These are phyloP conservation scores for Mycena latifolia DNA, from an alignment of 768 basidiomycete genomes.

Conservation along the genomic window DNA sequence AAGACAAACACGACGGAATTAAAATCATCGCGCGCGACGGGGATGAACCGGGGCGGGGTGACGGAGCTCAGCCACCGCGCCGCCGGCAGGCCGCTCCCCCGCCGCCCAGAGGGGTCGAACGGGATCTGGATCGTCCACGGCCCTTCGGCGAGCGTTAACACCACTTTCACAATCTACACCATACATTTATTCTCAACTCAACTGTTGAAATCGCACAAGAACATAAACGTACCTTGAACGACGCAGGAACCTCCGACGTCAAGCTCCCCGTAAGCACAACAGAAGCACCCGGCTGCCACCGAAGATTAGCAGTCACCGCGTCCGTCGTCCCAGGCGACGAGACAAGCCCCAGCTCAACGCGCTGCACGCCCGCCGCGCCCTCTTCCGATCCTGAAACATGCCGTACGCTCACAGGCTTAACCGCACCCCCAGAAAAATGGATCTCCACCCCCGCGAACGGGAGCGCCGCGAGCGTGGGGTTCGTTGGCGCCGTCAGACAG, in stretches of 20 bases:
- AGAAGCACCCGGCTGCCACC: slow-evolving; percentile 67
- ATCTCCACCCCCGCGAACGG: slow-evolving; percentile 73
- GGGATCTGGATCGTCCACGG: slow-evolving; percentile 78
- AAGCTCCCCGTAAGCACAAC: slow-evolving; percentile 75
- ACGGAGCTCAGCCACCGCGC: slow-evolving; percentile 71
- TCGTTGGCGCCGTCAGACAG: slow-evolving; percentile 64
- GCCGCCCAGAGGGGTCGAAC: slow-evolving; percentile 56
- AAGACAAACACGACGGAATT: slow-evolving; percentile 62
- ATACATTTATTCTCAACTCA: too few relatives aligned
- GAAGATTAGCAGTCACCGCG: slow-evolving; percentile 54
- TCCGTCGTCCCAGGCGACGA: slow-evolving; percentile 32
- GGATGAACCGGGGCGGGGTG: slow-evolving; percentile 65
- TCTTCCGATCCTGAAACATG: slow-evolving; percentile 51
- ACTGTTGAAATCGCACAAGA: too few relatives aligned
- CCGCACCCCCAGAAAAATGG: slow-evolving; percentile 62
- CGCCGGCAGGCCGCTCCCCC: slow-evolving; percentile 47
- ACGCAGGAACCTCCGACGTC: slow-evolving; percentile 59
- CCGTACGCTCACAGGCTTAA: slow-evolving; percentile 64
- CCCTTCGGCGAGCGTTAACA: slow-evolving; percentile 67
- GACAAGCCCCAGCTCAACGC: slow-evolving; percentile 62
- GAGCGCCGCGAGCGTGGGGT: slow-evolving; percentile 64
- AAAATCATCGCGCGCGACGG: slow-evolving; percentile 60
- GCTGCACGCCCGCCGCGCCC: slow-evolving; percentile 45
- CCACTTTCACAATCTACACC: slow-evolving; percentile 58
- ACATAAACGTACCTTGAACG: slow-evolving; percentile 63